Evolutionary conservation across 371 early-diverging fungal species (phyloP).

Genomic region (Apophysomyces ossiformis): DNA sequence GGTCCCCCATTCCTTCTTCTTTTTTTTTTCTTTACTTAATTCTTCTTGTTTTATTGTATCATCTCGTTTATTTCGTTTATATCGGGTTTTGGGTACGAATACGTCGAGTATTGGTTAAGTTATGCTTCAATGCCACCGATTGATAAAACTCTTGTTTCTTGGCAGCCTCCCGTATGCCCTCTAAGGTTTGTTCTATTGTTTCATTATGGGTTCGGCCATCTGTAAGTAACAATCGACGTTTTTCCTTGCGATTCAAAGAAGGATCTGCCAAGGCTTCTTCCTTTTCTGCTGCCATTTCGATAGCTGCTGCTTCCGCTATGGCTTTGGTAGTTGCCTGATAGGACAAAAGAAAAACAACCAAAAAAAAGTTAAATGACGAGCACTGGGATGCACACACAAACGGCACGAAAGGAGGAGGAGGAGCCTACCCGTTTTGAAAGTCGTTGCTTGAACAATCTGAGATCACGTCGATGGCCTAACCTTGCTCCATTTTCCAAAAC

Average conservation of each 20-base stretch:
- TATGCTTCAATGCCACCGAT: constrained; percentile 19
- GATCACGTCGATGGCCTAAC: constrained; percentile 82
- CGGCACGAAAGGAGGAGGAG: no score
- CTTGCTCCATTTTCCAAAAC: constrained; percentile 80
- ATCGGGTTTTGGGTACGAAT: constrained; percentile 24
- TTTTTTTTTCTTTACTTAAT: no score
- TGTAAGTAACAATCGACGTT: constrained; percentile 20
- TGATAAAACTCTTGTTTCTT: constrained; percentile 17
- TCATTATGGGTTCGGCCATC: constrained; percentile 10
- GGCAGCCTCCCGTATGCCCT: constrained; percentile 18
- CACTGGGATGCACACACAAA: no score
- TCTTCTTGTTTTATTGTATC: no score
- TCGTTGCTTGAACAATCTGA: constrained; percentile 84
- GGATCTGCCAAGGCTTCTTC: constrained; percentile 20
- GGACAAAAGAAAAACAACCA: no score
- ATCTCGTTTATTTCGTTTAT: background rate
- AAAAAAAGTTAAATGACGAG: no score
- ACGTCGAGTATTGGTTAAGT: constrained; percentile 18
- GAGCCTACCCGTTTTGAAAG: constrained; percentile 20
- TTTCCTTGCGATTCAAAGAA: constrained; percentile 19
- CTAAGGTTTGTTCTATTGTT: constrained; percentile 14
- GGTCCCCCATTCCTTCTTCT: no score
- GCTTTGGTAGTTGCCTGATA: background rate
- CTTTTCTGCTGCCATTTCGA: constrained; percentile 9
- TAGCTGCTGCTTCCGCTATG: background rate